Base-by-base conservation (phyloP, 2,329 filamentous ascomycete species). In the Fusarium keratoplasticum region DNA sequence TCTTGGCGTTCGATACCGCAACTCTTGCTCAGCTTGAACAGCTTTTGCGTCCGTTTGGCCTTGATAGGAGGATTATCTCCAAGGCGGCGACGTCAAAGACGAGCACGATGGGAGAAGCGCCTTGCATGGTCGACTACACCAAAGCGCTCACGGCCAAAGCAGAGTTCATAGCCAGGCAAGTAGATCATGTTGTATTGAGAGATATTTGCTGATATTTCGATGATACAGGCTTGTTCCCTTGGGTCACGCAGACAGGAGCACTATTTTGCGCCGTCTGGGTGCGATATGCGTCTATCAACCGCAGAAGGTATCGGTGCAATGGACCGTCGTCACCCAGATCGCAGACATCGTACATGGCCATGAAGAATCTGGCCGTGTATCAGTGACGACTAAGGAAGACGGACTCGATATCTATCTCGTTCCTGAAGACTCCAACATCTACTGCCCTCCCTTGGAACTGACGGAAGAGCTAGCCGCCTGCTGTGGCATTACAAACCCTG, bases 161-260 rank as follows among this genome's bases (percentile, higher is more conserved):
- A 2, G 44, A 27, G 22, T 50, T 6, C 22, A 50, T 50, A 27
- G 44, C 44, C 4, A 50, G 44, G 44, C 14, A 27, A 50, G 22
- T 27, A 18, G 5, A 16, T 9, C 8, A 10, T 27, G 2, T 16
- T 9, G 2, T 16, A 0, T 16, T 16, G 0, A 25, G 14, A 5
- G 8, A 9, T 18, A 20, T 4, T 50, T 18, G 11, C 44, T 50
- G 14, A 50, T 4, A 0, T 6, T 25, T 50, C 2, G 22, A 6
- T 47, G 16, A 9, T 31, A 6, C 4, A 54, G 50, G 6, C 50
- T 54, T 20, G 11, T 54, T 3, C 50, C 50, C 0, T 0, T 20
- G 0, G 11, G 18, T 1, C 18, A 54, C 6, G 10, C 18, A 33
- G 50, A 54, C 29, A 54, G 13, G 18, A 5, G 25, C 2, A 13